phyloP scores from a whole-genome alignment of 2,329 filamentous ascomycete genomes.

The Cercospora brassicicola region DNA sequence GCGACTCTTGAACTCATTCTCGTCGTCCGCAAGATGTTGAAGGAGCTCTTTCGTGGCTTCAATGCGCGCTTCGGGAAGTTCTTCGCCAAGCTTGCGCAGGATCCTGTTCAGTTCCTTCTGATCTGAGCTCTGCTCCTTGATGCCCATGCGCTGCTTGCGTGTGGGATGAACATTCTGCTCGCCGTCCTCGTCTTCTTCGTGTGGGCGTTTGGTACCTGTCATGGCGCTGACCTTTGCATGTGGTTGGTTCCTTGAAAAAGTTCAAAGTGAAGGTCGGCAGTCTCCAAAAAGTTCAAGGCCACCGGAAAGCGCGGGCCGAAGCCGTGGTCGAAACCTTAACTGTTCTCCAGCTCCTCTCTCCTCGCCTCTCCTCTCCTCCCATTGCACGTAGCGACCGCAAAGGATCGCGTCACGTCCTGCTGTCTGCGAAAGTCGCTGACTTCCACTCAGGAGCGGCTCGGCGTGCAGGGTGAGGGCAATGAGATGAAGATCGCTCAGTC shows the following conservation, averaged over 20 bases:
- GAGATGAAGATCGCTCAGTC: background rate
- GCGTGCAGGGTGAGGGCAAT: background rate
- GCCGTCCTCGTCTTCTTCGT: slow-evolving; percentile 20
- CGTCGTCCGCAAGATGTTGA: slow-evolving; percentile 43
- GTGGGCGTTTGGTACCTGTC: slow-evolving; percentile 31
- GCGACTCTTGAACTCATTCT: slow-evolving; percentile 40
- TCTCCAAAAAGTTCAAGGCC: background rate
- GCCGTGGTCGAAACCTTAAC: background rate
- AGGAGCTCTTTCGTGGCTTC: slow-evolving; percentile 50
- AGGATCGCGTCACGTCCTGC: background rate
- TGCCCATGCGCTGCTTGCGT: slow-evolving; percentile 34
- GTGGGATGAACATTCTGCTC: slow-evolving; percentile 33
- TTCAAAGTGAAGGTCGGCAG: background rate
- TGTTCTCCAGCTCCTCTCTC: background rate
- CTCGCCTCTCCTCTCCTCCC: background rate
- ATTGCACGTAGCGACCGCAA: background rate
- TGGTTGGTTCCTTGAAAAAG: background rate
- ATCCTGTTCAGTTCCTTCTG: slow-evolving; percentile 48
- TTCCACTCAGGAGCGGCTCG: background rate
- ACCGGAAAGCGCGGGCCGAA: background rate
- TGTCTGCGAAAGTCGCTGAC: background rate
- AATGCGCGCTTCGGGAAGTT: slow-evolving; percentile 46
- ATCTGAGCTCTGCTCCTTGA: slow-evolving; percentile 40
- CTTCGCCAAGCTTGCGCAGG: slow-evolving; percentile 50
- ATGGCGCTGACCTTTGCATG: slow-evolving; percentile 16